phyloP scores from a whole-genome alignment of 2,329 filamentous ascomycete species.

The Neophaeococcomyces mojaviensis region DNA sequence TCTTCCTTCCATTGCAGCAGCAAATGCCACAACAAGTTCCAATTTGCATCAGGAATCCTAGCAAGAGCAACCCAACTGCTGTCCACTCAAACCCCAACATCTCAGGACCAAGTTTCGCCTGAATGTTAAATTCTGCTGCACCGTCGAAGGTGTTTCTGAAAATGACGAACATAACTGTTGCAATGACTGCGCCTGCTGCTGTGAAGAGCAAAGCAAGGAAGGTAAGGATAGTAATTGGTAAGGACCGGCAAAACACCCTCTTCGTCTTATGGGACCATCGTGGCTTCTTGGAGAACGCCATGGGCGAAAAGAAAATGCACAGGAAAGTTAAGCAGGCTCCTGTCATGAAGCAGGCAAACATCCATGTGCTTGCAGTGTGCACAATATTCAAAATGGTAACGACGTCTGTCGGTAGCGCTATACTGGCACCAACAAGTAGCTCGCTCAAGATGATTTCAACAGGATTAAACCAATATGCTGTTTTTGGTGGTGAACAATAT shows the following conservation, averaged over 20 bases:
- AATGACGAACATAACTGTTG: constrained; percentile 75
- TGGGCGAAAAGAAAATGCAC: constrained; percentile 58
- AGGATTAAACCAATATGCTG: constrained; percentile 85
- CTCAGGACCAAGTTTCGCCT: constrained; percentile 57
- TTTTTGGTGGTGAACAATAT: constrained; percentile 60
- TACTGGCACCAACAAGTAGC: constrained; percentile 72
- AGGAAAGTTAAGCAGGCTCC: constrained; percentile 63
- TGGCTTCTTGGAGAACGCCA: constrained; percentile 35
- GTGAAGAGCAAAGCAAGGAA: constrained; percentile 61
- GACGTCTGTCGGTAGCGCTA: constrained; percentile 70
- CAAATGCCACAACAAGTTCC: constrained; percentile 66
- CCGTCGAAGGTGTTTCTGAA: constrained; percentile 69
- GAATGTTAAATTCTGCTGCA: constrained; percentile 65
- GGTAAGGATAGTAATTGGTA: constrained; percentile 61
- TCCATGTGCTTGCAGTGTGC: constrained; percentile 66
- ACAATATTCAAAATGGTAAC: constrained; percentile 67
- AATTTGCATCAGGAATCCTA: constrained; percentile 67
- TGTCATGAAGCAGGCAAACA: constrained; percentile 82
- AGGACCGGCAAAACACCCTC: constrained; percentile 42
- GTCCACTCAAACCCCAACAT: constrained; percentile 93
- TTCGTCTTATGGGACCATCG: constrained; percentile 31
- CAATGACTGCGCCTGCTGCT: constrained; percentile 63
- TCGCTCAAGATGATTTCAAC: constrained; percentile 72
- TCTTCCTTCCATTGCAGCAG: constrained; percentile 32
- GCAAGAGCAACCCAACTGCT: constrained; percentile 56